A percentile compares a stretch with the other conserved stretches of the same genome.
Conservation (phyloP, 257 asterid genomes). For the Salvia splendens region DNA sequence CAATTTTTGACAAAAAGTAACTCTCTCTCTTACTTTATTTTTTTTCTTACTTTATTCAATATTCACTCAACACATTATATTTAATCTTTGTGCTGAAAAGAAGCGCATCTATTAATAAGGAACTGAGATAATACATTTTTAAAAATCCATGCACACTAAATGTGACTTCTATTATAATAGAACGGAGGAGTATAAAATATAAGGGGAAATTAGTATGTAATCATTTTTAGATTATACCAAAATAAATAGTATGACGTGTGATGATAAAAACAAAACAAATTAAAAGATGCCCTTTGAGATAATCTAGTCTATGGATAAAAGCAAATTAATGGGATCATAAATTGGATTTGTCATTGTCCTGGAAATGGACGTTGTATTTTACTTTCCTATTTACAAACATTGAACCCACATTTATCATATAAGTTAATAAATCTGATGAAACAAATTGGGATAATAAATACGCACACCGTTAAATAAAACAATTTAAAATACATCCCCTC, state of each 20-base stretch:
- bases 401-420: not conserved
- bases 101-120: too few species aligned
- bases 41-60: too few species aligned
- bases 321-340: not conserved
- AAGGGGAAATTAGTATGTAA: not conserved
- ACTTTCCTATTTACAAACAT: not conserved
- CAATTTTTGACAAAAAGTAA: too few species aligned
- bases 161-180: too few species aligned
- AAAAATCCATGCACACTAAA: too few species aligned
- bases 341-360: not conserved
- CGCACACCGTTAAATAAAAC: not conserved
- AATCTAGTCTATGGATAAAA: not conserved
- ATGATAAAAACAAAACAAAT: not conserved
- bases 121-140: too few species aligned
- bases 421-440: not conserved
- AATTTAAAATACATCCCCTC: not conserved
- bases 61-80: too few species aligned
- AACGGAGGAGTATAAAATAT: too few species aligned
- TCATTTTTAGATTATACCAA: not conserved
- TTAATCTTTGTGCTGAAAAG: too few species aligned
- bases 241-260: not conserved
- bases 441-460: not conserved
- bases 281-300: not conserved
- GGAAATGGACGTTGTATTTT: not conserved
- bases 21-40: too few species aligned